Base-by-base conservation (phyloP, 2,329 filamentous ascomycete species). In the Colletotrichum lindemuthianum region DNA sequence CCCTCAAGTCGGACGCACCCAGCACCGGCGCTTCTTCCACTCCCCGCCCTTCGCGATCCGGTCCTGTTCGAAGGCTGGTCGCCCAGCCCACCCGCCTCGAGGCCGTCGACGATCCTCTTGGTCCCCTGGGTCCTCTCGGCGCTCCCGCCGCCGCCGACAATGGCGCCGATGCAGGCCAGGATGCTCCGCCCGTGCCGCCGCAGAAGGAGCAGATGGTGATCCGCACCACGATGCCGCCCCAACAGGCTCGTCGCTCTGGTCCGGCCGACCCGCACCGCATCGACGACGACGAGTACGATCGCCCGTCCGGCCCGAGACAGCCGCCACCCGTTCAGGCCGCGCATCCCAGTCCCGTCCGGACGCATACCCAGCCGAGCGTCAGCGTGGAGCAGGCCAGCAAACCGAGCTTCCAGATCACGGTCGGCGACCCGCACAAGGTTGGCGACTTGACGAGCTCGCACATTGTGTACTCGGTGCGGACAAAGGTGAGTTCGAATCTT, bases 381-480 rank as follows among this genome's bases (percentile, higher is more conserved):
- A 96, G 91, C 76, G 82, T 98, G 60, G 95, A 98, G 78, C 92
- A 97, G 80, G 96, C 96, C 50, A 90, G 95, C 36, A 97, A 97
- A 78, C 96, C 96, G 6, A 91, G 83, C 45, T 99, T 98, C 78
- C 83, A 92, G 53, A 98, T 99, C 72, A 89, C 86, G 3, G 96
- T 99, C 24, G 96, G 96, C 63, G 96, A 99, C 79, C 96, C 96
- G 59, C 94, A 97, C 79, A 99, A 98, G 81, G 95, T 99, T 70
- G 96, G 96, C 65, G 96, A 98, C 78, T 79, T 98, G 76, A 97
- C 96, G 8, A 97, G 92, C 77, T 97, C 94, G 68, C 96, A 99
- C 77, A 99, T 97, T 69, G 96, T 98, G 51, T 99, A 99, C 79
- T 93, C 93, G 72, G 96, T 99, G 69, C 87, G 92, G 72, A 99